Conservation (phyloP, 1,139 yeast species). For the Sugiyamaella japonica region DNA sequence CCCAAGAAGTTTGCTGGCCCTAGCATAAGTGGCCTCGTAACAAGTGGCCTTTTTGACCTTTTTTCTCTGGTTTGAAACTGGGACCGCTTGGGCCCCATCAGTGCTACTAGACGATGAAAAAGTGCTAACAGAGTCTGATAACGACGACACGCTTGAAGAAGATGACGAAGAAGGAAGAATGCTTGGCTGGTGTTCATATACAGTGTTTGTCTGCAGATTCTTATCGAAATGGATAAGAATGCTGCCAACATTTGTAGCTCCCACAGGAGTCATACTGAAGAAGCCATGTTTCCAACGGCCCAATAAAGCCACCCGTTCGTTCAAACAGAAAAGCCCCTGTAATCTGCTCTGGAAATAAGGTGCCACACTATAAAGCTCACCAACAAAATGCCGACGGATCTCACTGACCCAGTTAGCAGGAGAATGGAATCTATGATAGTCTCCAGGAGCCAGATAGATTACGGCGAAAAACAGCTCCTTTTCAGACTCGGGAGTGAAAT, state of each 20-base stretch:
- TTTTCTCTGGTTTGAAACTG: slow-evolving; percentile 20
- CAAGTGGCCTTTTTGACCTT: slow-evolving; percentile 70
- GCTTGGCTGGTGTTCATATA: slow-evolving; percentile 50
- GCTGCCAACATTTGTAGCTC: slow-evolving; percentile 98
- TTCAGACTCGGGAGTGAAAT: slow-evolving; percentile 36
- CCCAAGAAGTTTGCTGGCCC: slow-evolving; percentile 74
- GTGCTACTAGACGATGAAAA: slow-evolving; percentile 1
- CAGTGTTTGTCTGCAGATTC: slow-evolving; percentile 80
- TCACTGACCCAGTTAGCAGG: slow-evolving; percentile 97
- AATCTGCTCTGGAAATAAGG: slow-evolving; percentile 92
- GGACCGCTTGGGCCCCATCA: not conserved
- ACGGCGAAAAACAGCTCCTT: slow-evolving; percentile 84
- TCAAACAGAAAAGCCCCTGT: slow-evolving; percentile 82
- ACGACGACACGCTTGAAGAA: not conserved
- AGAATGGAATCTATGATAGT: slow-evolving; percentile 95
- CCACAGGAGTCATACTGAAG: slow-evolving; percentile 98
- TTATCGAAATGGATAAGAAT: slow-evolving; percentile 90
- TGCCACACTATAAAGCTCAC: slow-evolving; percentile 93
- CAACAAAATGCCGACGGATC: slow-evolving; percentile 90
- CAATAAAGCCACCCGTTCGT: slow-evolving; percentile 91
- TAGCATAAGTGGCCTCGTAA: slow-evolving; percentile 89
- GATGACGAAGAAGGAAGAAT: slow-evolving; percentile 1
- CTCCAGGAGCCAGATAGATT: slow-evolving; percentile 96
- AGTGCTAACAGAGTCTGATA: not conserved
- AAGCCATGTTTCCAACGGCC: slow-evolving; percentile 98